phyloP scores from a whole-genome alignment of 1,284 basidiomycete genomes.

The Boletus albobrunnescens region DNA sequence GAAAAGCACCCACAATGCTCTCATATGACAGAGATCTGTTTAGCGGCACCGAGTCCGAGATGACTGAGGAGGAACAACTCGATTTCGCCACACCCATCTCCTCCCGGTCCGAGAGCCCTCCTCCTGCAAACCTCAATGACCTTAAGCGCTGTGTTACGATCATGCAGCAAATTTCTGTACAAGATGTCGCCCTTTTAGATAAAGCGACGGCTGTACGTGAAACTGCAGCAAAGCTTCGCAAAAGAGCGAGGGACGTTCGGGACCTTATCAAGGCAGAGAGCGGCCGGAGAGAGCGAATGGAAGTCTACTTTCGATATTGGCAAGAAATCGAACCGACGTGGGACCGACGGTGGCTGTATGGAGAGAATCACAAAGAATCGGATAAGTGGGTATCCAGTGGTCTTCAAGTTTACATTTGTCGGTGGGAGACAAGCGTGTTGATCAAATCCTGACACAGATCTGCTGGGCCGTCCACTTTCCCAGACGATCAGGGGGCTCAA shows the following conservation, averaged over 20 bases:
- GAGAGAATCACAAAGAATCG: constrained; percentile 5
- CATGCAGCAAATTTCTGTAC: constrained; percentile 24
- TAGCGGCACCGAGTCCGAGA: constrained; percentile 24
- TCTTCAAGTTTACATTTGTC: neutral
- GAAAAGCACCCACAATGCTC: neutral
- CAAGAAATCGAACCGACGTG: constrained; percentile 23
- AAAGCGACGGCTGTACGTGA: constrained; percentile 13
- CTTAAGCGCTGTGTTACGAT: constrained; percentile 24
- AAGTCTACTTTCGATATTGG: constrained; percentile 30
- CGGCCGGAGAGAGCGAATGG: constrained; percentile 29
- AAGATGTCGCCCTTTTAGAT: constrained; percentile 17
- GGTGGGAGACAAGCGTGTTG: neutral
- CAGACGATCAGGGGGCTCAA: neutral
- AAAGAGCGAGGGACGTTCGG: constrained; percentile 23
- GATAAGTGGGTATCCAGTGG: constrained; percentile 9
- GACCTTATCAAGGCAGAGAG: constrained; percentile 22
- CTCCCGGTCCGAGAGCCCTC: constrained; percentile 23
- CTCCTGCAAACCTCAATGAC: constrained; percentile 14
- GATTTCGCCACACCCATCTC: constrained; percentile 26
- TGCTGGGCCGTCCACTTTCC: constrained; percentile 3
- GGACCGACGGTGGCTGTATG: constrained; percentile 26
- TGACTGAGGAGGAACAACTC: constrained; percentile 22
- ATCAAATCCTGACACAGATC: constrained; percentile 1
- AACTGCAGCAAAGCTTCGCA: constrained; percentile 18
- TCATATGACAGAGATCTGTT: constrained; percentile 17